These are phyloP conservation scores for Funneliformis caledonium DNA, from an alignment of 371 early-diverging fungal species.

Conservation along the genomic window DNA sequence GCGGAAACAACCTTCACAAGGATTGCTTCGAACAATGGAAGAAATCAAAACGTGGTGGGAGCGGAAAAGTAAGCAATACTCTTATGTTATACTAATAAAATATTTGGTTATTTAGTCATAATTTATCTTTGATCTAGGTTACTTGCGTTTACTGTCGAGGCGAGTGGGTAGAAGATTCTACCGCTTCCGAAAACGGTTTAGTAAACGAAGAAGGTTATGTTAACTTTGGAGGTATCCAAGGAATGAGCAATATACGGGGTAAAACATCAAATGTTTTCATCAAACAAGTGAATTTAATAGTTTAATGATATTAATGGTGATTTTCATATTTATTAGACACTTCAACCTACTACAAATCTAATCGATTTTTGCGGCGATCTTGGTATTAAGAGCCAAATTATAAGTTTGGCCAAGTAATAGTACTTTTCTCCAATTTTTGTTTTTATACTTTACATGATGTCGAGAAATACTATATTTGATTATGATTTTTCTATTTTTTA, in stretches of 20 bases:
- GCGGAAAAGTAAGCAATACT: not conserved
- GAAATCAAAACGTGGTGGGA: not conserved
- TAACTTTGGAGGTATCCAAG: not conserved
- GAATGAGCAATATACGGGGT: not conserved
- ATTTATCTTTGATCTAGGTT: not conserved
- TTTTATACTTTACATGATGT: too few species aligned
- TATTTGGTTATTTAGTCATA: not conserved
- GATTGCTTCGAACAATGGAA: conserved; percentile 18
- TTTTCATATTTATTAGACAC: not conserved
- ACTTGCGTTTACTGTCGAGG: conserved; percentile 16
- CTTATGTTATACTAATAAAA: not conserved
- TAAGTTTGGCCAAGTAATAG: too few species aligned
- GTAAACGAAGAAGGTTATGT: not conserved
- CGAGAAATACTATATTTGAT: too few species aligned
- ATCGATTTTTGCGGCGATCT: too few species aligned
- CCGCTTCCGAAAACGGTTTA: not conserved
- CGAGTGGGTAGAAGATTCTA: not conserved
- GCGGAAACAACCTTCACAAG: conserved; percentile 22
- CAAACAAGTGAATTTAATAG: not conserved
- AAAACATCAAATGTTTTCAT: not conserved
- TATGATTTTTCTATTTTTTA: too few species aligned
- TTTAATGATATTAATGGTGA: not conserved
- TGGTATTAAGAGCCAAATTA: too few species aligned
- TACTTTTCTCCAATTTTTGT: too few species aligned
- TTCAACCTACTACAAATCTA: not conserved